Conservation (phyloP, 2,329 filamentous ascomycete species). For the Zymoseptoria crescenta region DNA sequence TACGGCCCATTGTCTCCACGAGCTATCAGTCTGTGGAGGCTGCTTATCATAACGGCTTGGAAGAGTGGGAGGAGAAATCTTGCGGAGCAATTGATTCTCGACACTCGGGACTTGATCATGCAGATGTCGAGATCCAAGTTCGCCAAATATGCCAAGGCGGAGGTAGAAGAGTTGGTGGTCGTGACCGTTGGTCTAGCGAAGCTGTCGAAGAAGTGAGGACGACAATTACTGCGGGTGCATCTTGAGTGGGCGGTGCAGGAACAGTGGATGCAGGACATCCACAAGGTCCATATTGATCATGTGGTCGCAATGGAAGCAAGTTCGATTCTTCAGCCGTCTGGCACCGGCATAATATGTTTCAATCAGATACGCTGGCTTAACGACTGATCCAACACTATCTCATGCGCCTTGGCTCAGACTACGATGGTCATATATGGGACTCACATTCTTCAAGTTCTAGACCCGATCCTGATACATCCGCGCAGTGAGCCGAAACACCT, state of each 20-base stretch:
- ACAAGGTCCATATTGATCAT: not conserved
- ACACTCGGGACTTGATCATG: not conserved
- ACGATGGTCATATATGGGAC: not conserved
- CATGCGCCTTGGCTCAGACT: not conserved
- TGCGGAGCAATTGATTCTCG: not conserved
- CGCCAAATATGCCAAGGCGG: not conserved
- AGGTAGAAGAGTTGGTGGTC: not conserved
- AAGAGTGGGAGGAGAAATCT: not conserved
- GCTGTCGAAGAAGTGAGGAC: not conserved
- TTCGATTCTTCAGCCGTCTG: not conserved
- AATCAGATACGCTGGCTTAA: not conserved
- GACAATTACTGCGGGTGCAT: not conserved
- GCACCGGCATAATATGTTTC: not conserved
- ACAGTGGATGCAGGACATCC: not conserved
- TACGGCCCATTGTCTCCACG: not conserved
- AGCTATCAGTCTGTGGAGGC: not conserved
- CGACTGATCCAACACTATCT: not conserved
- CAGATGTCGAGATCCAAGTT: not conserved
- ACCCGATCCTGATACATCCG: not conserved
- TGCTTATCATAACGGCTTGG: not conserved
- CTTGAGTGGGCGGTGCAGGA: not conserved
- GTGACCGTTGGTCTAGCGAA: not conserved
- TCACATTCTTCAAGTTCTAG: not conserved
- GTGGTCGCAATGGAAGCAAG: not conserved
- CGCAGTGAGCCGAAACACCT: not conserved